Evolutionary conservation across 495 filamentous ascomycete species (phyloP), one percentile per base, ranked within the genome.

Genomic region (Xylaria longipes): DNA sequence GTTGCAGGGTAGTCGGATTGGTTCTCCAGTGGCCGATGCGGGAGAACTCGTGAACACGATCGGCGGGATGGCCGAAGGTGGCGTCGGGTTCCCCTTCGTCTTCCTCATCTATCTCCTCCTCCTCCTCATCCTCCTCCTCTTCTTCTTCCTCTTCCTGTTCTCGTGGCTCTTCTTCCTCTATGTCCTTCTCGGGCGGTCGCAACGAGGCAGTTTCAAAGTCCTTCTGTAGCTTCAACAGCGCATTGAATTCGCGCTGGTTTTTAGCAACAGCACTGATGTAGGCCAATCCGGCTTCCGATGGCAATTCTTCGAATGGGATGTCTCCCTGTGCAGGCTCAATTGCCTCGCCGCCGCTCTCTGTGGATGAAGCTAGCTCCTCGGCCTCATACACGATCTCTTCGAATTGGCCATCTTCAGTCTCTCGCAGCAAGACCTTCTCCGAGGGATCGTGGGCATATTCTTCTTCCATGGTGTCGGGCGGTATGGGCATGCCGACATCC

Each of bases 31-130:
- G 86, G 3, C 91, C 92, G 48, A 88, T 78, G 25, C 77, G 75
- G 3, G 93, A 94, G 63, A 91, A 78, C 5, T 89, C 87, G 78
- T 98, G 96, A 20, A 88, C 80, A 17, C 90, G 86, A 14, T 57
- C 35, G 35, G 60, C 15, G 14, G 12, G 50, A 15, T 37, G 3
- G 12, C 60, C 50, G n/a, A 81, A 75, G 4, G 70, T 76, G 3
- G 74, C 78, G 45, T 82, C 80, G 20, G 77, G 74, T 52, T 82
- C 79, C 14, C 73, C 75, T n/a, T 84, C 82, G 2, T 80, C 76
- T 54, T 78, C 80, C 31, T 77, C 76, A 0, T 80, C 80, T 5
- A 80, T 76, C 4, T 77, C 72, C 46, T 83, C 81, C 1, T 80
- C 75, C 2, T 85, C 80, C 8, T 82, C 75, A n/a, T 82, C 80